Evolutionary conservation across 176 grass and related monocot genomes (phyloP).

Genomic region (Melocanna baccifera): DNA sequence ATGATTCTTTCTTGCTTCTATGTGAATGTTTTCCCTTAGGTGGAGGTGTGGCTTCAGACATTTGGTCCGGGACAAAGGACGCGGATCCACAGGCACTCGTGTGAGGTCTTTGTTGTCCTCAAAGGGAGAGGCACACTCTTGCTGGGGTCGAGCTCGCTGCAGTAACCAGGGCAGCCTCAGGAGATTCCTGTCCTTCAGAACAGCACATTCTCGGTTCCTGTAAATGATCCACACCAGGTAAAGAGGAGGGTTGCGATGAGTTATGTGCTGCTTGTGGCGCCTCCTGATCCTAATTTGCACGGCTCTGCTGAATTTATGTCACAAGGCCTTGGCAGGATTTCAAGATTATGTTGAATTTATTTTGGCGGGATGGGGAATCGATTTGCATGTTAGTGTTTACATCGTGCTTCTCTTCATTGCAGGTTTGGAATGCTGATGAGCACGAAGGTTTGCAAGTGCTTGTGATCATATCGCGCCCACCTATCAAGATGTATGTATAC

Average conservation of each 20-base stretch:
- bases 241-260: neutral
- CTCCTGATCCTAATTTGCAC: neutral
- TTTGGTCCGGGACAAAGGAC: constrained; percentile 62
- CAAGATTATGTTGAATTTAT: neutral
- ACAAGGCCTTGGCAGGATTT: neutral
- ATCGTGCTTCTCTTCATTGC: constrained; percentile 20
- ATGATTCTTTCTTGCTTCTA: neutral
- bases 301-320: neutral
- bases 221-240: constrained; percentile 96
- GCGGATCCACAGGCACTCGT: constrained; percentile 84
- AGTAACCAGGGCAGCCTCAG: constrained; percentile 62
- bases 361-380: neutral
- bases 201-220: constrained; percentile 72
- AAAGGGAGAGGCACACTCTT: constrained; percentile 75
- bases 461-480: constrained; percentile 84
- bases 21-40: constrained; percentile 40
- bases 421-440: constrained; percentile 84
- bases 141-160: constrained; percentile 63
- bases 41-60: constrained; percentile 92
- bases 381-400: neutral
- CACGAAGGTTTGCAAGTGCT: constrained; percentile 82
- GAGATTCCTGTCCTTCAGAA: constrained; percentile 61
- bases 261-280: neutral
- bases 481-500: constrained; percentile 65
- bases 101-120: constrained; percentile 78